Conservation (phyloP, 2,329 filamentous ascomycete genomes). For the Plenodomus biglobosus region DNA sequence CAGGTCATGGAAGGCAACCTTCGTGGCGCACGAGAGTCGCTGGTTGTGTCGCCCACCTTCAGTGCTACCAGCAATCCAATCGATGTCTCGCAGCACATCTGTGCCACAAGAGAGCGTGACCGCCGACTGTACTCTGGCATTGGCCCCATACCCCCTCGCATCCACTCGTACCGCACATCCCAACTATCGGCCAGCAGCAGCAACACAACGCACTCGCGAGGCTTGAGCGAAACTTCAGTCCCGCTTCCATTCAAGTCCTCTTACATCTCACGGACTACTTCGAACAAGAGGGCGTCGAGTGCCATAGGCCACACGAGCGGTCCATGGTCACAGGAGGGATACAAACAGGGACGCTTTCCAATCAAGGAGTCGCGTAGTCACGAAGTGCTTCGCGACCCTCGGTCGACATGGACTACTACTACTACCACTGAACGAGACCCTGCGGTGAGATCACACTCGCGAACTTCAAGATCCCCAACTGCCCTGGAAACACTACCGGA, state of each 20-base stretch:
- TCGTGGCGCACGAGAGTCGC: conserved; percentile 71
- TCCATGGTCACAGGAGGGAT: conserved; percentile 42
- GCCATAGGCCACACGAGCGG: conserved; percentile 42
- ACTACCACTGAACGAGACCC: conserved; percentile 23
- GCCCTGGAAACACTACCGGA: conserved; percentile 48
- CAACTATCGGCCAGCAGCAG: conserved; percentile 30
- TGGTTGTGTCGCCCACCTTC: conserved; percentile 58
- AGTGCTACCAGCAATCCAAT: conserved; percentile 42
- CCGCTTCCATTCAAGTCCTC: conserved; percentile 37
- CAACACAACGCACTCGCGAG: conserved; percentile 43
- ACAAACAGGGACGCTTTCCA: conserved; percentile 39
- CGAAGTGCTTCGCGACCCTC: conserved; percentile 44
- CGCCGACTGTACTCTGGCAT: conserved; percentile 40
- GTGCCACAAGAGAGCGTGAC: conserved; percentile 40
- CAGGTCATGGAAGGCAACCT: conserved; percentile 95
- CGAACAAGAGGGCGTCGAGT: conserved; percentile 44
- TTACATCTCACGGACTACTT: conserved; percentile 26
- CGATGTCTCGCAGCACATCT: conserved; percentile 39
- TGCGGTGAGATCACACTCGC: conserved; percentile 43
- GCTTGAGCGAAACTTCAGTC: conserved; percentile 47
- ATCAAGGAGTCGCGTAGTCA: conserved; percentile 45
- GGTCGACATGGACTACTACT: conserved; percentile 21
- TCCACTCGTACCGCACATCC: conserved; percentile 36
- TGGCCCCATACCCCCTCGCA: conserved; percentile 40
- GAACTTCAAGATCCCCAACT: conserved; percentile 40